Conservation (phyloP, 164 flowering plant genomes). For the Malania oleifera region DNA sequence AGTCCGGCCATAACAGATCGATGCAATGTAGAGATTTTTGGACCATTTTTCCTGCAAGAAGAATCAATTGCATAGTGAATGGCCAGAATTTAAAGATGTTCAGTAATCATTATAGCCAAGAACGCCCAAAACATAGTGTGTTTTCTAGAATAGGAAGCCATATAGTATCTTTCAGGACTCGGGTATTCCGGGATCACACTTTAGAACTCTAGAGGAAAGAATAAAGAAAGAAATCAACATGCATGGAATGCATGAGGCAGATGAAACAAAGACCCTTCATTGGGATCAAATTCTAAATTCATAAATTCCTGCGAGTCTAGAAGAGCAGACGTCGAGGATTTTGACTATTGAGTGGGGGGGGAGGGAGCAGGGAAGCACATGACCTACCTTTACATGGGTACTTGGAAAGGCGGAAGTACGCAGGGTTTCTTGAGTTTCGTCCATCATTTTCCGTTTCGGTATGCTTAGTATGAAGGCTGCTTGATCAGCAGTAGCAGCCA, state of each 20-base stretch:
- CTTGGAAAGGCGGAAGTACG: constrained; percentile 74
- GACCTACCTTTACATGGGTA: constrained; percentile 61
- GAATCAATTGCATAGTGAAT: too few relatives aligned
- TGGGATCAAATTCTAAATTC: too few relatives aligned
- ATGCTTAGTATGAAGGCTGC: constrained; percentile 63
- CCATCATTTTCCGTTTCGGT: constrained; percentile 53
- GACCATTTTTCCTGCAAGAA: constrained; percentile 75
- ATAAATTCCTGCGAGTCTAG: too few relatives aligned
- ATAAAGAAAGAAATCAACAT: background rate
- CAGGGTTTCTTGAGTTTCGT: constrained; percentile 76
- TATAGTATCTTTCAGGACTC: too few relatives aligned
- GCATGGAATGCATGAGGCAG: background rate
- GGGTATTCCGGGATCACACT: too few relatives aligned
- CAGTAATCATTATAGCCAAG: background rate
- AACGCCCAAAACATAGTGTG: too few relatives aligned
- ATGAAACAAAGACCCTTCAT: too few relatives aligned
- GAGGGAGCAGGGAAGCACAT: background rate
- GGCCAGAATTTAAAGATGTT: too few relatives aligned
- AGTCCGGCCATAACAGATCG: constrained; percentile 73
- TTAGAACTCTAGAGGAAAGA: too few relatives aligned
- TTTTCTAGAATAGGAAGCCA: too few relatives aligned
- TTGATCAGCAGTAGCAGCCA: constrained; percentile 80
- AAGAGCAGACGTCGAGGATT: too few relatives aligned
- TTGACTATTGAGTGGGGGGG: too few relatives aligned
- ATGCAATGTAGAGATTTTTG: constrained; percentile 72